Base-by-base conservation (phyloP, 2,329 filamentous ascomycete species). In the Colletotrichum camelliae region DNA sequence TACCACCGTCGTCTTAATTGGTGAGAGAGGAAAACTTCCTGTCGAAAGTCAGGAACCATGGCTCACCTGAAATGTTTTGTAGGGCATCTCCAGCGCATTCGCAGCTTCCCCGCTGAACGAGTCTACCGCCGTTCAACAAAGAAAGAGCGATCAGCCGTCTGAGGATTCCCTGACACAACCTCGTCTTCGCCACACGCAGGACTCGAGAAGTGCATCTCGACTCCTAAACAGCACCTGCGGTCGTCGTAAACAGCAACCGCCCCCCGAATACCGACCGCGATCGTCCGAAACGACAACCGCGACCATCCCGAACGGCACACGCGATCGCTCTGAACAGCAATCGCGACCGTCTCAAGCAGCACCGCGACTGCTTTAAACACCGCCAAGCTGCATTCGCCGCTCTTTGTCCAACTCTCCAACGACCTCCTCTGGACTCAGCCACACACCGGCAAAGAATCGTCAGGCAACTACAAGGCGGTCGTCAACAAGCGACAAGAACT, bases 361-460 rank as follows among this genome's bases (percentile, higher is more conserved):
- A 52, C 43, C n/a, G 43, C 43, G 43, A 52, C 43, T 52, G 43
- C 68, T 60, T 65, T 66, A 61, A 64, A 72, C 71, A 85, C 85
- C 90, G 91, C 83, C 90, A 93, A 92, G 83, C 88, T 92, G 92
- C 92, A 94, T 92, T 94, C 92, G 79, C 92, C 91, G 86, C 90
- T 94, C 80, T 93, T 94, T 84, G 87, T 93, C 84, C 89, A 91
- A 83, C 87, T 90, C 81, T 87, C 87, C 66, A 86, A 87, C 78
- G 81, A 84, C 68, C 82, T 84, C 52, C 84, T 89, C 67, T 86
- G 83, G 82, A 80, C 83, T 78, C 79, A 70, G 79, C 68, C 67
- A 27, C 69, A 77, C 67, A 71, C 74, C 18, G 65, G 64, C 29
- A 77, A 79, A 43, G 55, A 79, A 39, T 21, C 52, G n/a, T 71